Evolutionary conservation across 2,329 filamentous ascomycete species (phyloP), one percentile per base, ranked within the genome.

Genomic region (Phialocephala sp.): DNA sequence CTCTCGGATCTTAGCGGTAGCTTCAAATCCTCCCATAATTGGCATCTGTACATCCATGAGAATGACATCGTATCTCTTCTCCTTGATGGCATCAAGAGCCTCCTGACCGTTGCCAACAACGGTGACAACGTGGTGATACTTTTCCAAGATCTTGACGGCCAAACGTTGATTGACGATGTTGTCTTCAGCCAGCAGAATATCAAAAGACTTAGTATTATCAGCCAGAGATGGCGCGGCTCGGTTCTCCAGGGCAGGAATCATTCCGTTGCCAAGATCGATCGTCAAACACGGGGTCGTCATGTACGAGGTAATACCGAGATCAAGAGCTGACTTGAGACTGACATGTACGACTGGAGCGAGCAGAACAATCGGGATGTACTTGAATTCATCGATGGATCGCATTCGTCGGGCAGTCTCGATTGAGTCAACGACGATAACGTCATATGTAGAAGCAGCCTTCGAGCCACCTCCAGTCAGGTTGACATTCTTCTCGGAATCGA

Each of bases 21-120:
- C 94, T 80, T 99, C 95, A 76, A 99, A 98, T 54, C 95, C 95
- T 76, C 95, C 89, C 94, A 98, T 98, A 74, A 98, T 91, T n/a
- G 95, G 95, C 95, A 99, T 99, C 78, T 98, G 95, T 20, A 99
- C 95, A 76, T 99, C 95, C 95, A 99, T 99, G 58, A 99, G 85
- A 70, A 99, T 95, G 68, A 97, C 92, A 78, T 99, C 95, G 77
- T 96, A 99, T 76, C 92, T 91, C 80, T 91, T 94, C 77, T 90
- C 88, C 83, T 96, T 94, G 72, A 97, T 89, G n/a, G 91, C 89
- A 76, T 97, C 91, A 15, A 98, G 89, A 1, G 95, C 95, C 76
- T 98, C 94, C 70, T 94, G 86, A 67, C 95, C 95, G 76, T 99
- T 99, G 73, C 94, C 93, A 52, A 97, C 95, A 27, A 99, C 95